Percentiles rank a stretch among this genome's conserved stretches.
Evolutionary conservation across 208 protist species (phyloP).

Genomic region (Leishmania gerbilli): DNA sequence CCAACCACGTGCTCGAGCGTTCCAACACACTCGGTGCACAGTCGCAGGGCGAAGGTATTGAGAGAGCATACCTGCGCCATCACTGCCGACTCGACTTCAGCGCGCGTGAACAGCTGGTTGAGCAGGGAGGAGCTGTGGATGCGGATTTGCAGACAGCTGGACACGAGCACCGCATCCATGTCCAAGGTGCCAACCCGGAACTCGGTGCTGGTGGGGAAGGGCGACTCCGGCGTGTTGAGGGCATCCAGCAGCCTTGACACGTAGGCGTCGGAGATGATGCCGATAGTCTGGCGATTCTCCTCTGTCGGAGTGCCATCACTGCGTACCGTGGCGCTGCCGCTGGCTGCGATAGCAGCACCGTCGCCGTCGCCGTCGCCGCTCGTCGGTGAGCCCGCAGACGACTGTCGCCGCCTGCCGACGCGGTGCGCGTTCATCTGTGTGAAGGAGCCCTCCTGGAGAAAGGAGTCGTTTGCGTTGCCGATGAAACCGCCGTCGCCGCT

Average conservation of each 20-base stretch:
- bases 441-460: constrained; percentile 28
- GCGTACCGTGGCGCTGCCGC: constrained; percentile 3
- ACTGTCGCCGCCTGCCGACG: background rate
- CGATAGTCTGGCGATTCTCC: background rate
- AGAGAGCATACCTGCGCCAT: constrained; percentile 47
- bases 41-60: constrained; percentile 57
- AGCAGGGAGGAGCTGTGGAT: constrained; percentile 67
- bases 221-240: constrained; percentile 60
- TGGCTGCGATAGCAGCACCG: background rate
- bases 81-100: constrained; percentile 56
- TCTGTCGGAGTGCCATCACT: background rate
- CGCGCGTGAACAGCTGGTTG: constrained; percentile 54
- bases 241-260: constrained; percentile 56
- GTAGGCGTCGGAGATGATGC: constrained; percentile 22
- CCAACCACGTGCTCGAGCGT: constrained; percentile 74
- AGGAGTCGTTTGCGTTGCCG: constrained; percentile 41
- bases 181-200: constrained; percentile 56
- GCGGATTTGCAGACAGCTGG: constrained; percentile 67
- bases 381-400: background rate
- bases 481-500: constrained; percentile 29
- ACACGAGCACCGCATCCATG: constrained; percentile 68
- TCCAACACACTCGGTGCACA: constrained; percentile 56
- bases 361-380: constrained; percentile 1
- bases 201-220: constrained; percentile 58
- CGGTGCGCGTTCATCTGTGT: constrained; percentile 8